Percentiles rank a stretch among this genome's conserved stretches.
Conservation (phyloP, 192 early-diverging fungal genomes). For the Backusella liffmaniae region DNA sequence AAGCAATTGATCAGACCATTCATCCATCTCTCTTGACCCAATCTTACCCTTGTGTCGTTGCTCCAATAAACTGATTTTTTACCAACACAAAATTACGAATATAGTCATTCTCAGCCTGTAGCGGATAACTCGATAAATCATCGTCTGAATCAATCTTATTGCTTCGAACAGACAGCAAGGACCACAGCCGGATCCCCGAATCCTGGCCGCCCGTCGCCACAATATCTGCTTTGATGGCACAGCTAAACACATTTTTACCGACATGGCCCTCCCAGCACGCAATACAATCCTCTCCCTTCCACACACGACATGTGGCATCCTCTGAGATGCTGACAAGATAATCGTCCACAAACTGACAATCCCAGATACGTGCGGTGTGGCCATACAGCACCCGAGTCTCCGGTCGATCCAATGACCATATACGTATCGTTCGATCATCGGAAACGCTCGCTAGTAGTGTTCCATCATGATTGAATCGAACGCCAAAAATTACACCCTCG, state of each 20-base stretch:
- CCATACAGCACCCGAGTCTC: constrained; percentile 54
- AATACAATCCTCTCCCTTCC: constrained; percentile 61
- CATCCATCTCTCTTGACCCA: background rate
- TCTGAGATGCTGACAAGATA: constrained; percentile 73
- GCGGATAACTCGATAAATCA: constrained; percentile 25
- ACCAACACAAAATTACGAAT: constrained; percentile 50
- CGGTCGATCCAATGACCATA: constrained; percentile 56
- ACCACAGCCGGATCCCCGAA: constrained; percentile 76
- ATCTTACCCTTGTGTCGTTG: constrained; percentile 40
- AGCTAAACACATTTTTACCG: constrained; percentile 79
- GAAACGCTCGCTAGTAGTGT: constrained; percentile 63
- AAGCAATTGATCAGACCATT: background rate
- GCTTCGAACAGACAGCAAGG: constrained; percentile 44
- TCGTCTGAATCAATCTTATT: constrained; percentile 53
- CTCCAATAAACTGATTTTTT: constrained; percentile 27
- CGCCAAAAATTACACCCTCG: constrained; percentile 78
- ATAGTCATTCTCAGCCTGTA: constrained; percentile 33
- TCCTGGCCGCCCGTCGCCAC: constrained; percentile 82
- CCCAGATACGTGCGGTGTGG: constrained; percentile 81
- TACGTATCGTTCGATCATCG: constrained; percentile 79
- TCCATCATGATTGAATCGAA: constrained; percentile 65
- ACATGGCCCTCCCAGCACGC: constrained; percentile 80
- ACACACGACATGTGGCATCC: constrained; percentile 80
- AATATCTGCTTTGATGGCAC: constrained; percentile 56
- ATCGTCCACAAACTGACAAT: constrained; percentile 58